phyloP scores from a whole-genome alignment of 352 stramenopile species.

The Globisporangium carolinianum region DNA sequence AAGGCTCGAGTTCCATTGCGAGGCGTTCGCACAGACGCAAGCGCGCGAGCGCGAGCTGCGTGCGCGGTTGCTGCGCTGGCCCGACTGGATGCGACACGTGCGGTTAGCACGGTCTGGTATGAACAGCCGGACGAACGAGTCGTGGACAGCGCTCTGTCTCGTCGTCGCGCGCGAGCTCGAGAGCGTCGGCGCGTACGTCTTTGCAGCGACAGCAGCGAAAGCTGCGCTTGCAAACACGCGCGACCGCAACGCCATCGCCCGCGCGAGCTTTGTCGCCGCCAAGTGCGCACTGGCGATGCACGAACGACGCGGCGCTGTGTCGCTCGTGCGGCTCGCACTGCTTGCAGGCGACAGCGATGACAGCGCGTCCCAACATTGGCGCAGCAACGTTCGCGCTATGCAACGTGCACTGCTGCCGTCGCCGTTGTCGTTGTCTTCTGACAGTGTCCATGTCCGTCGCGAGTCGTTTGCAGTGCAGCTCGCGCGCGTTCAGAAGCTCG shows the following conservation, averaged over 20 bases:
- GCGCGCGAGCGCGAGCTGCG: background rate
- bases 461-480: constrained; percentile 37
- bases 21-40: too few relatives aligned
- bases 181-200: constrained; percentile 26
- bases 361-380: constrained; percentile 7
- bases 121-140: constrained; percentile 18
- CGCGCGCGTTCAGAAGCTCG: constrained; percentile 43
- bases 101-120: background rate
- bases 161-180: constrained; percentile 31
- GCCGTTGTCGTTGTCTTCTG: background rate
- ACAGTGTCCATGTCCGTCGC: constrained; percentile 14
- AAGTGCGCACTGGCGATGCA: constrained; percentile 17
- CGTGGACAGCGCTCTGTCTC: constrained; percentile 32
- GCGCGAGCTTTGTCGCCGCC: constrained; percentile 24
- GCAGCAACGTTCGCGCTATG: constrained; percentile 26
- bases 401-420: constrained; percentile 24
- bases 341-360: background rate
- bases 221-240: constrained; percentile 22
- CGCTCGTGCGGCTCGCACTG: constrained; percentile 23
- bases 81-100: constrained; percentile 22
- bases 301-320: constrained; percentile 11
- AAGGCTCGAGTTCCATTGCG: too few relatives aligned
- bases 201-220: constrained; percentile 17
- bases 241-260: constrained; percentile 16
- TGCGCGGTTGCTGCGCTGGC: constrained; percentile 17